phyloP scores from a whole-genome alignment of 139 green algal species.

The Marvania coccoides region DNA sequence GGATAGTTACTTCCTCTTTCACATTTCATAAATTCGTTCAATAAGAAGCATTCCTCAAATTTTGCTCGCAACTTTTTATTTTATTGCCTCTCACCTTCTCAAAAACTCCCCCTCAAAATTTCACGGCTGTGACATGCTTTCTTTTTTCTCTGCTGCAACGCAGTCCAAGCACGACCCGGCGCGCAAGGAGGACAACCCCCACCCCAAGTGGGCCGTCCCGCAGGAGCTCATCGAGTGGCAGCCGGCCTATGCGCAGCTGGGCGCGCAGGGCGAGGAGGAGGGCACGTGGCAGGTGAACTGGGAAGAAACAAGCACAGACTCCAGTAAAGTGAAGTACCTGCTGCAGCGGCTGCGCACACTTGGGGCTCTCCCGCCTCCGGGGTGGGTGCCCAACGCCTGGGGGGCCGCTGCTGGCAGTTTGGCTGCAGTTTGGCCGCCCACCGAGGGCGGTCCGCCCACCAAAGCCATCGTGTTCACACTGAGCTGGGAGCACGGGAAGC shows the following conservation, averaged over 20 bases:
- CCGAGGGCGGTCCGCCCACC: not conserved
- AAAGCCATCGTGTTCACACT: conserved; percentile 91
- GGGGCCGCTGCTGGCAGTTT: too few relatives aligned
- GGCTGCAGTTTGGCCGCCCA: not conserved
- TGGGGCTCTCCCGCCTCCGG: conserved; percentile 17
- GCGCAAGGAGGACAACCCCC: conserved; percentile 42
- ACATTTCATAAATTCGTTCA: too few relatives aligned
- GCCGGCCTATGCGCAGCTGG: conserved; percentile 73
- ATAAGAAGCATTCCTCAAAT: too few relatives aligned
- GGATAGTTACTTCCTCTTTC: too few relatives aligned
- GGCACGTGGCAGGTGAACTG: conserved; percentile 73
- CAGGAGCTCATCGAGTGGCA: conserved; percentile 93
- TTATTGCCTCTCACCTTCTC: not conserved
- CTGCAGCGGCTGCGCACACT: conserved; percentile 49
- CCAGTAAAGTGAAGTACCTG: conserved; percentile 68
- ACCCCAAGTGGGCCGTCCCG: conserved; percentile 69
- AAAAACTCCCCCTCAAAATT: too few relatives aligned
- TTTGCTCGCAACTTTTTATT: too few relatives aligned
- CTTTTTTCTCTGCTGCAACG: not conserved
- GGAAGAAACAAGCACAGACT: conserved; percentile 52
- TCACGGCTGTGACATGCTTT: not conserved
- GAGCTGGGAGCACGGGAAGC: conserved; percentile 62
- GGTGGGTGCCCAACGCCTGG: not conserved
- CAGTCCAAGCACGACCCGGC: conserved; percentile 58
- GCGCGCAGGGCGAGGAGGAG: conserved; percentile 9